Percentiles rank a stretch among this genome's conserved stretches.
Conservation (phyloP, 345 rosid species). For the Gossypium thurberi region DNA sequence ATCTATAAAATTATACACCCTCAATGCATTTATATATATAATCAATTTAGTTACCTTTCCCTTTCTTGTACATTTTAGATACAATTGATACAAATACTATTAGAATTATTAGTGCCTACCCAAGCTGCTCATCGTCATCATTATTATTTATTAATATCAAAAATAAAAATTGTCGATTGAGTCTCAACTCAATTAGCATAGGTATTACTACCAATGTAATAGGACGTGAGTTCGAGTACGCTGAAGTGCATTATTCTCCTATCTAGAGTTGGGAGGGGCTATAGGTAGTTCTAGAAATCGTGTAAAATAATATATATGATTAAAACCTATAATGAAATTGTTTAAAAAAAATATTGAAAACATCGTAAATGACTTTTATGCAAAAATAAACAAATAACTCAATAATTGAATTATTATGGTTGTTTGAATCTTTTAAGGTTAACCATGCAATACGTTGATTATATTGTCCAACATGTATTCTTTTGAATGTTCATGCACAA, state of each 20-base stretch:
- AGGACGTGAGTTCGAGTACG: rapidly evolving
- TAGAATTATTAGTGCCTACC: conserved; percentile 86
- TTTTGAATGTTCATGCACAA: too few relatives aligned
- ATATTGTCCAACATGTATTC: background rate
- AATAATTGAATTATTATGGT: background rate
- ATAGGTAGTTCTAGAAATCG: rapidly evolving
- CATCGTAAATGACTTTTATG: background rate
- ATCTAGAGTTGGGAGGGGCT: rapidly evolving
- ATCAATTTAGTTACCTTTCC: conserved; percentile 36
- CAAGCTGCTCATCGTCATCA: conserved; percentile 51
- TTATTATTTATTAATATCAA: conserved; percentile 25
- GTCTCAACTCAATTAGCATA: rapidly evolving
- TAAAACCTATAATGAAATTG: too few relatives aligned
- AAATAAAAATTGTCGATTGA: too few relatives aligned
- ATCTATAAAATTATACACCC: too few relatives aligned
- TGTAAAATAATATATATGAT: too few relatives aligned
- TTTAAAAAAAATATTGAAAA: background rate
- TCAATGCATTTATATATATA: too few relatives aligned
- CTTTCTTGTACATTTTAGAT: conserved; percentile 37
- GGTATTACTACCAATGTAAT: rapidly evolving
- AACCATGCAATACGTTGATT: background rate
- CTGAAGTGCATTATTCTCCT: rapidly evolving
- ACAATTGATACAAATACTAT: conserved; percentile 60
- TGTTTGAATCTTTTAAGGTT: conserved; percentile 2
- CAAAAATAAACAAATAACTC: background rate